Conservation (phyloP, 73 alveolate genomes). For the Urostyla sp. region DNA sequence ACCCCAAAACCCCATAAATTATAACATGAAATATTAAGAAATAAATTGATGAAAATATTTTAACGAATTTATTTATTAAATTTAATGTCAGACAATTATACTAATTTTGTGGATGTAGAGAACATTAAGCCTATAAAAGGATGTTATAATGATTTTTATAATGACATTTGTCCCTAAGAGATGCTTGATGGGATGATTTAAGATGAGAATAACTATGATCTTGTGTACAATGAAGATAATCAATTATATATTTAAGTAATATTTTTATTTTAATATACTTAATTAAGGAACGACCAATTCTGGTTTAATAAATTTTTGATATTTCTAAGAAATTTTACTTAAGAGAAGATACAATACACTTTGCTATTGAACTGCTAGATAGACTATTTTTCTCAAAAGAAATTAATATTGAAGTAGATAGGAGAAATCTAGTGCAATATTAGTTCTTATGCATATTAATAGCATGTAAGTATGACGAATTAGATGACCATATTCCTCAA, state of each 20-base stretch:
- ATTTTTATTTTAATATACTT: neutral
- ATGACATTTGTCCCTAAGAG: slow-evolving; percentile 27
- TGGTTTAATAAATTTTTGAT: slow-evolving; percentile 2
- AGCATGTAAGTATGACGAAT: slow-evolving; percentile 37
- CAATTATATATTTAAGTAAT: too few relatives aligned
- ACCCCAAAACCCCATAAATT: too few relatives aligned
- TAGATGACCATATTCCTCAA: slow-evolving; percentile 23
- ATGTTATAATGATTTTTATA: neutral
- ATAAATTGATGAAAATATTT: too few relatives aligned
- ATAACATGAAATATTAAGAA: too few relatives aligned
- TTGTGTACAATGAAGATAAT: slow-evolving; percentile 1
- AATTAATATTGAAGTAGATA: neutral
- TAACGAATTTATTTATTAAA: too few relatives aligned
- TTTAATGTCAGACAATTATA: too few relatives aligned
- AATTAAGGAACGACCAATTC: neutral
- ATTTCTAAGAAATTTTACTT: neutral
- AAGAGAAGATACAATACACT: slow-evolving; percentile 42
- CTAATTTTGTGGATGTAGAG: too few relatives aligned
- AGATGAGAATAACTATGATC: slow-evolving; percentile 20
- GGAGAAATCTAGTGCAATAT: neutral
- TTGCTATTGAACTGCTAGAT: slow-evolving; percentile 36
- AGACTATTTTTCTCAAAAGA: slow-evolving; percentile 1
- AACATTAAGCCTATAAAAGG: slow-evolving; percentile 14
- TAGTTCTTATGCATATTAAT: slow-evolving; percentile 4
- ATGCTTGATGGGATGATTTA: neutral